phyloP scores from a whole-genome alignment of 108 stramenopile genomes.

The Mayamaea pseudoterrestris region DNA sequence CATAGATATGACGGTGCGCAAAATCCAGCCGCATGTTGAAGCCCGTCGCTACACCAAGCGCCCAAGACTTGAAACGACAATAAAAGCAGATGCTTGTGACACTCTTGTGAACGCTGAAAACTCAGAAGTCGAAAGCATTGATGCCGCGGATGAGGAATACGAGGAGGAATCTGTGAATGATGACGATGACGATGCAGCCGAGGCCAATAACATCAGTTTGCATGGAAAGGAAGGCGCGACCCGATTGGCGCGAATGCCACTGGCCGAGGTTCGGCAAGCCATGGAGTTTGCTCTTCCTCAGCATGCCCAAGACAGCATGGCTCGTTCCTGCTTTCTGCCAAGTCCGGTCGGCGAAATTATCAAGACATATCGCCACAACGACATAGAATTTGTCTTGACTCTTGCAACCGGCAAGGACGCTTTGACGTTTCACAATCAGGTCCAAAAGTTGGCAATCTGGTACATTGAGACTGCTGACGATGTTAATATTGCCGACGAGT shows the following conservation, averaged over 20 bases:
- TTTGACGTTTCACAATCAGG: conserved; percentile 38
- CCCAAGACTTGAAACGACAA: not conserved
- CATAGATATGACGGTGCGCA: too few relatives aligned
- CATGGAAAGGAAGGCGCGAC: conserved; percentile 62
- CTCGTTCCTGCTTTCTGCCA: conserved; percentile 9
- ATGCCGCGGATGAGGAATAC: not conserved
- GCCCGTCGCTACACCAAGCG: not conserved
- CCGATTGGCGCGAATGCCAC: conserved; percentile 11
- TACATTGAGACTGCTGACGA: conserved; percentile 71
- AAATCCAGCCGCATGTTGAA: too few relatives aligned
- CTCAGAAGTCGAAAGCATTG: not conserved
- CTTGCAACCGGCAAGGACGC: conserved; percentile 42
- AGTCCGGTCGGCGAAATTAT: conserved; percentile 19
- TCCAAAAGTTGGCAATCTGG: conserved; percentile 53
- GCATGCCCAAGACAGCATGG: conserved; percentile 2
- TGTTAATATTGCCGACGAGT: conserved; percentile 31
- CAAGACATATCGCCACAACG: conserved; percentile 9
- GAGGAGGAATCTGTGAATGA: not conserved
- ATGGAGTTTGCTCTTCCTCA: conserved; percentile 11
- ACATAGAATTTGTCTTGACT: conserved; percentile 38
- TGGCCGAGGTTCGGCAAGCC: conserved; percentile 5
- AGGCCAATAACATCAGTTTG: not conserved
- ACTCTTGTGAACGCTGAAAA: not conserved
- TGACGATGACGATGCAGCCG: conserved; percentile 2
- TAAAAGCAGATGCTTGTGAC: not conserved